A percentile compares a stretch with the other conserved stretches of the same genome.
Conservation (phyloP, 78 protist species). For the slime mould (Dictyostelium discoideum) region dicty_2.7 NC_007088.5:6273001-6273500, state of each 20-base stretch:
- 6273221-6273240: not conserved
- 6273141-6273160: not conserved
- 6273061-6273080: no score
- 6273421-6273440: slow-evolving; percentile 29
- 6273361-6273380: slow-evolving; percentile 5
- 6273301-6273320: not conserved
- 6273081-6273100: slow-evolving; percentile 10
- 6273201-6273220: not conserved
- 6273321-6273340: not conserved
- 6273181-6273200: not conserved
- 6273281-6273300: slow-evolving; percentile 33
- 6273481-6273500: not conserved
- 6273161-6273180: not conserved
- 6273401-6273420: slow-evolving; percentile 6
- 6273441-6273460: slow-evolving; percentile 16
- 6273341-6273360: slow-evolving; percentile 21
- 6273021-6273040: slow-evolving; percentile 33
- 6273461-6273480: not conserved
- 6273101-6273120: not conserved
- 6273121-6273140: not conserved
- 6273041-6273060: not conserved
- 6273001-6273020: not conserved
- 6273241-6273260: not conserved
- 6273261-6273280: not conserved
- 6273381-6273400: slow-evolving; percentile 34